Base-by-base conservation (phyloP, 805 yeast species). In the Barnettozyma wickerhamii region DNA sequence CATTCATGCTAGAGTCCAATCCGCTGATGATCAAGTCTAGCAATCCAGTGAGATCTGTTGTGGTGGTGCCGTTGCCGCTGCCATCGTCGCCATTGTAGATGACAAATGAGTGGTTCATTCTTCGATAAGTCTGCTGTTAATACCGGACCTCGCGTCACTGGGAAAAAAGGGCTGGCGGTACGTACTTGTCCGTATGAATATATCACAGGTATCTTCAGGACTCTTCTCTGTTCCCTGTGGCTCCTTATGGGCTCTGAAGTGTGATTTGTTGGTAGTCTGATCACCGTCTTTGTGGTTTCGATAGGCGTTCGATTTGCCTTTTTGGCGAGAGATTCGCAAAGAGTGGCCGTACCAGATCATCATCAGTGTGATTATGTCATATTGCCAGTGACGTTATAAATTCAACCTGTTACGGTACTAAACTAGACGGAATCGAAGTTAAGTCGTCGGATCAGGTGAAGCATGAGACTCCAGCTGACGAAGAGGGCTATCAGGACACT, bases 31-130 rank as follows among this genome's bases (percentile, higher is more conserved):
- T 18, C 31, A 24, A 23, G 10, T 35, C 30, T 18, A 35, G 10
- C 7, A 35, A 7, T 7, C 19, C 19, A 24, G 30, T 4, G 5
- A 34, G 7, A n/a, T 18, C 10, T 9, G 10, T 14, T 28, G 14
- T 24, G 14, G 21, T 18, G n/a, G 12, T 33, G 27, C 30, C 20
- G 21, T 32, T 31, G 34, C 27, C 34, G 7, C 24, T 31, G 42
- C 48, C 48, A 5, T 47, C 53, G 10, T 52, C 55, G 20, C 49
- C 37, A 18, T 50, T 51, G 43, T 51, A 51, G 33, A 54, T 47
- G 29, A 54, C 51, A 35, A 47, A 44, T 9, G 49, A 30, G 29
- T 39, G 26, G 33, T 32, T 27, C 26, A 26, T 17, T 19, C 44
- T 41, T 30, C 3, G 13, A 6, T 15, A 10, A 7, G 7, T 4